Base-by-base conservation (phyloP, 2,329 filamentous ascomycete genomes). In the Pseudopithomyces chartarum region DNA sequence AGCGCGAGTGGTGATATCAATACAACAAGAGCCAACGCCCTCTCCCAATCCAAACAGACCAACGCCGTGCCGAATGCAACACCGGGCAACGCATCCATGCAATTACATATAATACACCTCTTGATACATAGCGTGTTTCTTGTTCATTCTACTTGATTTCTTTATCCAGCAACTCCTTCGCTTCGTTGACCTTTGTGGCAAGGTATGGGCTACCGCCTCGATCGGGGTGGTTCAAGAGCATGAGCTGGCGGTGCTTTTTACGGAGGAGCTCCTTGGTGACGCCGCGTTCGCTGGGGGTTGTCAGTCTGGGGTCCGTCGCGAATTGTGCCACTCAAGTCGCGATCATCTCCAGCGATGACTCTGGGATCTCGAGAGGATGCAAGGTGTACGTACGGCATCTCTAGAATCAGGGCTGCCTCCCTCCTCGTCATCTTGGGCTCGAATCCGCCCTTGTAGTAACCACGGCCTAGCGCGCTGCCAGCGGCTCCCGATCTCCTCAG, bases 371-470 rank as follows among this genome's bases (percentile, higher is more conserved):
- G 2, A 42, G 13, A 13, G 26, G 36, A 46, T 33, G 13, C 6
- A n/a, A 43, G 1, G 42, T 11, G 33, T 38, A 32, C 83, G 56
- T 86, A 97, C 94, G 88, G 91, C 59, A 98, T 87, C 63, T 95
- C 90, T 47, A 99, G 81, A 59, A 99, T 97, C 67, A 99, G 80
- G 4, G 92, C 85, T 20, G 95, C 95, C 80, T 99, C 95, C 76
- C 90, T 88, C 76, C 90, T 87, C 76, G 87, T 97, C 94, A 99
- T 99, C 78, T 90, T 90, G 58, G 87, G 83, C 81, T 99, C 95
- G 74, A 99, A 99, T n/a, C 95, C 95, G 66, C 95, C 95, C 79
- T 98, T 99, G 84, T 97, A 98, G 74, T 92, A 99, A 40, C 92
- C 88, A 77, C 93, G 92, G 68, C 95, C 95, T 67, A 97, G 81